Evolutionary conservation across 192 early-diverging fungal genomes (phyloP), one percentile per base, ranked within the genome.

Genomic region (Coemansia sp.): DNA sequence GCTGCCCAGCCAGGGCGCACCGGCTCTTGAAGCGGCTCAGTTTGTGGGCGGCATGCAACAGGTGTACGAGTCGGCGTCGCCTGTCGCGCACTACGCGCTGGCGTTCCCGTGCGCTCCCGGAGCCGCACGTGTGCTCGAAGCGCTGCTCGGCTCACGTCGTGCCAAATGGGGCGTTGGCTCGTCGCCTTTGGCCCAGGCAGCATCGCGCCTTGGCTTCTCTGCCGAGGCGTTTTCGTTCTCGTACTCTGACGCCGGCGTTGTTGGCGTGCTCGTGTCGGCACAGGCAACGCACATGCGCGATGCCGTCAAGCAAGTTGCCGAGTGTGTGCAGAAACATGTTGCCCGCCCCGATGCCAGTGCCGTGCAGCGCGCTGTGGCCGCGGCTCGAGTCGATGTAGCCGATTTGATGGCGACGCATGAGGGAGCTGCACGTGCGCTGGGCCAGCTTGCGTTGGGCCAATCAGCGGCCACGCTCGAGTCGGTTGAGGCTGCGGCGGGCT

Each of bases 171-270:
- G 84, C 49, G 55, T 72, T 21, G 86, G 84, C 73, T 78, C 75
- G 21, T 82, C 88, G 38, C 78, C 87, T 14, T 83, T 98, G 48
- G 83, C 88, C 49, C 82, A 83, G 45, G 83, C 88, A 38, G 86
- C 90, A 48, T 69, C 66, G 64, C 69, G 83, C 70, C 72, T 83
- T 37, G 79, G 83, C 10, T 76, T 86, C 60, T 58, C 88, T 32
- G 74, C 87, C 45, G 82, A 86, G 60, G 87, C 93, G 22, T 96
- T 98, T 81, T 87, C 90, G 72, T 82, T 86, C 62, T 82, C 87
- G 10, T 99, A 96, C 87, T 88, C 92, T 14, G 95, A 96, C 76
- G 89, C 94, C 43, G 94, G 91, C 57, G 83, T 99, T 39, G 89
- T 97, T 65, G 97, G 94, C 64, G 73, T 97, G 61, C 76, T 89